Evolutionary conservation across 305 asterid genomes (phyloP).

Genomic region (Fraxinus platypoda): DNA sequence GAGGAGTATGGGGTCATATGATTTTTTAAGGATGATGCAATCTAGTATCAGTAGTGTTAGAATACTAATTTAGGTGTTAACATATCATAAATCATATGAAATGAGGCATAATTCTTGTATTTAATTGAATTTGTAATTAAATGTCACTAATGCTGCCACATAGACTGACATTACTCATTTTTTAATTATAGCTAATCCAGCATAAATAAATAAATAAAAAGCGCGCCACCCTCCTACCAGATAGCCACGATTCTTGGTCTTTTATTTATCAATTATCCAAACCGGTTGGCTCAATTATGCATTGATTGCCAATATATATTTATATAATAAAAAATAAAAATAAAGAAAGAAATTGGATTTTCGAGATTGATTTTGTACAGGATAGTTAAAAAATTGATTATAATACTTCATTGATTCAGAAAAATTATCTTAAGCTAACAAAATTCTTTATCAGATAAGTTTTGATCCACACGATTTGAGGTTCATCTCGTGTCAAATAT

Average conservation of each 20-base stretch:
- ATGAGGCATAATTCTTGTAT: too few relatives aligned
- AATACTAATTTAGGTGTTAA: too few relatives aligned
- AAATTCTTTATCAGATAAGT: neutral
- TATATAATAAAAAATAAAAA: neutral
- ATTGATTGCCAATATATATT: neutral
- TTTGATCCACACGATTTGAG: neutral
- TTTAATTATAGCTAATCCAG: too few relatives aligned
- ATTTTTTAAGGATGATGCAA: neutral
- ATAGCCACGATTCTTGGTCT: neutral
- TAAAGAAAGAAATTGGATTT: neutral
- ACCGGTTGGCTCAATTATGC: neutral
- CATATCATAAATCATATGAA: too few relatives aligned
- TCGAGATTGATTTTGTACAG: neutral
- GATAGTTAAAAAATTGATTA: neutral
- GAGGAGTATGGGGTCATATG: neutral
- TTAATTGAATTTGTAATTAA: too few relatives aligned
- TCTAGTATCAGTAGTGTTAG: neutral
- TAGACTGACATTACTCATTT: too few relatives aligned
- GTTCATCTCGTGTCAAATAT: neutral
- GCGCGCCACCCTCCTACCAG: neutral
- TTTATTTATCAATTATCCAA: neutral
- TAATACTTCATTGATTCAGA: neutral
- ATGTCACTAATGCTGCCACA: too few relatives aligned
- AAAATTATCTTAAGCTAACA: neutral
- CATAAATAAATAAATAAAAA: neutral